A percentile compares a stretch with the other conserved stretches of the same genome.
Conservation (phyloP, 306 rosid species). For the Vachellia collinsii region DNA sequence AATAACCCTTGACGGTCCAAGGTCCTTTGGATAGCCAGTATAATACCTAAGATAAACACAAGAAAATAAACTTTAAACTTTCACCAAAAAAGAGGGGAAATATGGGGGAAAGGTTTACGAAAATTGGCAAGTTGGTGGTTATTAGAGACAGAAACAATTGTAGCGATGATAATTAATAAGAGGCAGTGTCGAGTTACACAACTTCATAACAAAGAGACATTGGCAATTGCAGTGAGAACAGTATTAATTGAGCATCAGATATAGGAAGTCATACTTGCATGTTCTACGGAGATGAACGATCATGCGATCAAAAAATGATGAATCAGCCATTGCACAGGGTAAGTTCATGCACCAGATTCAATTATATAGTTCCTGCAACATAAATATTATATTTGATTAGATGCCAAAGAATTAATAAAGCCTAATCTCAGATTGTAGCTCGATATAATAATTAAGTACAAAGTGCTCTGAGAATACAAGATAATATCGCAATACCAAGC, state of each 20-base stretch:
- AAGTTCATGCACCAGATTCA: constrained; percentile 19
- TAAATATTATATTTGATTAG: not conserved
- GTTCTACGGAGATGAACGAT: constrained; percentile 69
- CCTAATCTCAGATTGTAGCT: not conserved
- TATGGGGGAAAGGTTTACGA: not conserved
- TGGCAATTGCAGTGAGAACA: not conserved
- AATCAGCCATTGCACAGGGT: constrained; percentile 59
- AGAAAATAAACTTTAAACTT: constrained; percentile 4
- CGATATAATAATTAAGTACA: constrained; percentile 6
- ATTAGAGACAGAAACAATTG: not conserved
- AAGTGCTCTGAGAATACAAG: not conserved
- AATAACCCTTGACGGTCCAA: constrained; percentile 82
- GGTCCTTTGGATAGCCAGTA: constrained; percentile 86
- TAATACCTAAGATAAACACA: constrained; percentile 59
- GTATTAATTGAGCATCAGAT: constrained; percentile 11
- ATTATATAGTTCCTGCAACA: constrained; percentile 39
- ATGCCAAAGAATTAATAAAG: not conserved
- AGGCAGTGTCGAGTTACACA: not conserved
- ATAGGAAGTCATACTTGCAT: constrained; percentile 66
- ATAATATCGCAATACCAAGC: not conserved
- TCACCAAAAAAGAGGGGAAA: not conserved
- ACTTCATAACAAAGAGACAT: constrained; percentile 9
- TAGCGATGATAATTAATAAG: not conserved
- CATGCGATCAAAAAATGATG: constrained; percentile 56
- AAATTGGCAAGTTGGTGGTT: not conserved